Percentiles rank a stretch among this genome's conserved stretches.
These are phyloP conservation scores for Vigna radiata DNA, from an alignment of 306 rosid species.

Conservation along the genomic window DNA sequence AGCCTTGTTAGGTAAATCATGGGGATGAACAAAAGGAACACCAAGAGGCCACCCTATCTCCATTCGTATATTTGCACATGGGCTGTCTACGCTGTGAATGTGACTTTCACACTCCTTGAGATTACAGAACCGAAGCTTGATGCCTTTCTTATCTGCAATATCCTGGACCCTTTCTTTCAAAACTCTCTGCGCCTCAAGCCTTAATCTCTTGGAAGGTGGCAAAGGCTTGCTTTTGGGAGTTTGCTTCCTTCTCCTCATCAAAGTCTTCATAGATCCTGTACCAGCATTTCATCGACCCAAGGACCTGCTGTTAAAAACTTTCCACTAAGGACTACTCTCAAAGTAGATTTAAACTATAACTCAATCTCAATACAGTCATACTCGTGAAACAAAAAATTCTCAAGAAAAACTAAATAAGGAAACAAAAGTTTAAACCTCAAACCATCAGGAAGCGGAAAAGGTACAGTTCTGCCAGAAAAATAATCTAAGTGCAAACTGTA, in stretches of 20 bases:
- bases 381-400: constrained; percentile 21
- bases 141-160: constrained; percentile 97
- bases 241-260: constrained; percentile 80
- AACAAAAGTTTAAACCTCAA: background rate
- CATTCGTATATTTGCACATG: constrained; percentile 87
- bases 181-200: constrained; percentile 98
- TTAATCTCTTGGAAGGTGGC: constrained; percentile 97
- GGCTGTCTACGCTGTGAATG: constrained; percentile 77
- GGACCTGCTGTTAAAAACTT: constrained; percentile 94
- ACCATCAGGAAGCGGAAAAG: constrained; percentile 4
- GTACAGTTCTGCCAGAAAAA: constrained; percentile 13
- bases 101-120: constrained; percentile 98
- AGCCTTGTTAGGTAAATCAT: constrained; percentile 96
- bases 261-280: constrained; percentile 93
- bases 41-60: constrained; percentile 98
- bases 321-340: constrained; percentile 73
- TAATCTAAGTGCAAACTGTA: constrained; percentile 6
- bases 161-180: constrained; percentile 96
- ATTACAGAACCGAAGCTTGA: constrained; percentile 95
- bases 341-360: constrained; percentile 47
- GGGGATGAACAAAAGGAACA: constrained; percentile 99
- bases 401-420: constrained; percentile 22
- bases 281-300: constrained; percentile 99
- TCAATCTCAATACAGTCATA: constrained; percentile 43
- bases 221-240: constrained; percentile 82